Percentiles rank a stretch among this genome's conserved stretches.
phyloP scores from a whole-genome alignment of 371 early-diverging fungal genomes.

The Rhizopus delemar region DNA sequence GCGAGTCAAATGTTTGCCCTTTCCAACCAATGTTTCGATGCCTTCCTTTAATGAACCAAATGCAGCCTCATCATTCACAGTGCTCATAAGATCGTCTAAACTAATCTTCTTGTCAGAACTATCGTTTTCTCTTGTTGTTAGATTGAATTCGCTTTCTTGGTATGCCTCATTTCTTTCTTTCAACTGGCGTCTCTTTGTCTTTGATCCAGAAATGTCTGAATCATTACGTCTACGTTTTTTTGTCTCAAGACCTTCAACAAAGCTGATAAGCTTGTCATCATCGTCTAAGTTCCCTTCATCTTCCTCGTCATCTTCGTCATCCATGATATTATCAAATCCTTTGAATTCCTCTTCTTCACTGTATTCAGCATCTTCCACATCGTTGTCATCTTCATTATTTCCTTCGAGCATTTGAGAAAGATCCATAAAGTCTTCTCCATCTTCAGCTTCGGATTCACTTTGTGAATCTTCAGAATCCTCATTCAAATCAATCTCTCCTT shows the following conservation, averaged over 20 bases:
- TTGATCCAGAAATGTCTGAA: conserved; percentile 29
- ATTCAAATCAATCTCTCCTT: conserved; percentile 48
- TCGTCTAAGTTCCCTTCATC: conserved; percentile 33
- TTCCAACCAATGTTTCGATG: conserved; percentile 59
- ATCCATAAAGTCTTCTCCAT: conserved; percentile 59
- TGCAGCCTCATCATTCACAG: conserved; percentile 60
- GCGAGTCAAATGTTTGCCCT: conserved; percentile 46
- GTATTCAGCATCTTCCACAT: conserved; percentile 20
- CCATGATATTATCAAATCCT: conserved; percentile 37
- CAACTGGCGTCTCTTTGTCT: conserved; percentile 48
- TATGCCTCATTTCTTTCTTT: conserved; percentile 73
- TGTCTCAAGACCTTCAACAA: conserved; percentile 50
- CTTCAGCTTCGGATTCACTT: conserved; percentile 26
- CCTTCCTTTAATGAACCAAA: conserved; percentile 67
- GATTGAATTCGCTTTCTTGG: conserved; percentile 78
- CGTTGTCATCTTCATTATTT: conserved; percentile 26
- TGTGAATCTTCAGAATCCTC: conserved; percentile 47
- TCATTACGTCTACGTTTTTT: conserved; percentile 52
- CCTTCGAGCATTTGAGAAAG: conserved; percentile 62
- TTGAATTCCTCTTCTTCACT: conserved; percentile 33
- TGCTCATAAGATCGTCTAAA: conserved; percentile 73
- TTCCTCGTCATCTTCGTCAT: conserved; percentile 45
- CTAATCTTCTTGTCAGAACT: conserved; percentile 61
- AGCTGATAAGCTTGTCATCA: conserved; percentile 35
- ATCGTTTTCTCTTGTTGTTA: conserved; percentile 52